Evolutionary conservation across 805 yeast species (phyloP).

Genomic region (Debaryomyces tyrocola): DNA sequence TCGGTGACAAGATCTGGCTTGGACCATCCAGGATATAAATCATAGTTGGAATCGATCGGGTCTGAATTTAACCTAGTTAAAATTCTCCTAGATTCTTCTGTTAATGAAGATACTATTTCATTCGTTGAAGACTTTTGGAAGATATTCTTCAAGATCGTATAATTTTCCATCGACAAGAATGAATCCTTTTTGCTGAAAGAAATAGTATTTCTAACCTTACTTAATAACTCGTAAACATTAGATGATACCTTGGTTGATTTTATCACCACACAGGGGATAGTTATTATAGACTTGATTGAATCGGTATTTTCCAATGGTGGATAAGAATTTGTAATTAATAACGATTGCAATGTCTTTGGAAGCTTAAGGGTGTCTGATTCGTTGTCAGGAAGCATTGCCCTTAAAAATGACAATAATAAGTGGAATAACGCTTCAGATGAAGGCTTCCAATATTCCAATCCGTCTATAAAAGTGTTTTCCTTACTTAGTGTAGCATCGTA

Average conservation of each 20-base stretch:
- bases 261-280: constrained; percentile 64
- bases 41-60: constrained; percentile 35
- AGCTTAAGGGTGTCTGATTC: constrained; percentile 57
- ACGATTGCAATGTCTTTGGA: constrained; percentile 65
- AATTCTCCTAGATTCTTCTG: constrained; percentile 70
- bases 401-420: constrained; percentile 68
- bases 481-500: constrained; percentile 34
- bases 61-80: constrained; percentile 39
- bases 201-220: constrained; percentile 49
- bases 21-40: constrained; percentile 42
- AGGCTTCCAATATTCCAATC: constrained; percentile 73
- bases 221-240: constrained; percentile 58
- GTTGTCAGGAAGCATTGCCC: constrained; percentile 73
- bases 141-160: constrained; percentile 67
- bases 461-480: constrained; percentile 57
- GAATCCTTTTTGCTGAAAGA: constrained; percentile 68
- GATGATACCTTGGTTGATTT: constrained; percentile 50
- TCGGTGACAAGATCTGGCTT: constrained; percentile 12
- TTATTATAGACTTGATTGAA: constrained; percentile 37
- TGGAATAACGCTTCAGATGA: constrained; percentile 88
- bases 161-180: constrained; percentile 76
- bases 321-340: constrained; percentile 64
- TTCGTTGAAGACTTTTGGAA: constrained; percentile 56
- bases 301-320: constrained; percentile 60
- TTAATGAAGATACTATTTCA: constrained; percentile 62